Percentiles rank a stretch among this genome's conserved stretches.
phyloP scores from a whole-genome alignment of 768 basidiomycete genomes.

The Psilocybe cyanescens region DNA sequence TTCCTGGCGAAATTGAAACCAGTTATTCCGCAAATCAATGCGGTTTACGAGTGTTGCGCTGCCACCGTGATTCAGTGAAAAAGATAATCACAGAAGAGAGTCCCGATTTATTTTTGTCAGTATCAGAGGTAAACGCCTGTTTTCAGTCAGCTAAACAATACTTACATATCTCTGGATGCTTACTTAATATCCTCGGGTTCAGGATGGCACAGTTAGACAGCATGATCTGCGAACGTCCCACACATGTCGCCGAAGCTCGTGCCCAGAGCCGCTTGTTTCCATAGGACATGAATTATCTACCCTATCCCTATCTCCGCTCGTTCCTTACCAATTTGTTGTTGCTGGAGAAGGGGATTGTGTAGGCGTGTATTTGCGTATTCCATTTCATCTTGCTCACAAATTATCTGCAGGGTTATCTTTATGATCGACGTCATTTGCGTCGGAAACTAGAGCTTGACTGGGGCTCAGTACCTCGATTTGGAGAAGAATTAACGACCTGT shows the following conservation, averaged over 20 bases:
- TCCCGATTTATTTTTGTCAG: slow-evolving; percentile 75
- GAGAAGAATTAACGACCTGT: slow-evolving; percentile 69
- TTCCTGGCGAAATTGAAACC: slow-evolving; percentile 45
- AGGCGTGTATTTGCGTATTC: slow-evolving; percentile 25
- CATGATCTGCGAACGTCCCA: slow-evolving; percentile 81
- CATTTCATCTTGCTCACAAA: not conserved
- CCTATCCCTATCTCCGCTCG: slow-evolving; percentile 74
- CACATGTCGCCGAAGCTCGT: slow-evolving; percentile 57
- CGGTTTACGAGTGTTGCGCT: slow-evolving; percentile 60
- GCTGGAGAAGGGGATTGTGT: slow-evolving; percentile 83
- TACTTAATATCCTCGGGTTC: not conserved
- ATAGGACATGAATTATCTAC: slow-evolving; percentile 71
- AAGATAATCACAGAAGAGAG: slow-evolving; percentile 80
- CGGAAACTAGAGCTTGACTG: slow-evolving; percentile 67
- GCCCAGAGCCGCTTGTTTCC: slow-evolving; percentile 74
- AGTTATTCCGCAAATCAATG: slow-evolving; percentile 50
- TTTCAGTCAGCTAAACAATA: slow-evolving; percentile 7
- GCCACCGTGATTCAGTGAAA: slow-evolving; percentile 77
- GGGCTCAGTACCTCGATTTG: slow-evolving; percentile 55
- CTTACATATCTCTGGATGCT: not conserved
- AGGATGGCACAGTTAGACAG: slow-evolving; percentile 89
- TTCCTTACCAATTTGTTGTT: slow-evolving; percentile 85
- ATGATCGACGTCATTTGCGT: slow-evolving; percentile 77
- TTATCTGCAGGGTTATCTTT: slow-evolving; percentile 67
- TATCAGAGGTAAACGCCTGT: slow-evolving; percentile 62